Base-by-base conservation (phyloP, 2,329 filamentous ascomycete genomes). In the Daldinia sp. region DNA sequence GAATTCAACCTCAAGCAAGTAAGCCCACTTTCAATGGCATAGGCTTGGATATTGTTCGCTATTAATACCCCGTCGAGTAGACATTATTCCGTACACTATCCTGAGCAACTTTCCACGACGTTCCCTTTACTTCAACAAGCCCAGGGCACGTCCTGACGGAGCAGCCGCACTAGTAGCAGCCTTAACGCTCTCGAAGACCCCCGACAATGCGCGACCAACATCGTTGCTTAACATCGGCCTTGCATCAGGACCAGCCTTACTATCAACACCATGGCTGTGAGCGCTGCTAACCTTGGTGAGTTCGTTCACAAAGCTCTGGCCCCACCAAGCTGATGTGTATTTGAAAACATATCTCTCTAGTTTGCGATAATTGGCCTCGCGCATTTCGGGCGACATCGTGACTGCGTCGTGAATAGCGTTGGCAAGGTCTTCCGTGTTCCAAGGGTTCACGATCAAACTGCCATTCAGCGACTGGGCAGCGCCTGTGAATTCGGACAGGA, bases 321-420 rank as follows among this genome's bases (percentile, higher is more conserved):
- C 94, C 94, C 94, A 98, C 90, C 95, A 97, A 8, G 94, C 91
- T 76, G 92, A 96, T 1, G 95, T 99, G 80, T 97, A 98, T 81
- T 97, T 97, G 79, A 94, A 94, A 62, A 98, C 93, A 75, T 98
- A 98, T 79, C 92, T 92, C 75, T 95, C 91, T 61, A 99, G 83
- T 78, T 97, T 97, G 75, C 90, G 87, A 80, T 92, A 97, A 78
- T 97, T 97, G 59, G 89, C 82, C 63, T 90, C 88, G 54, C 93
- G 88, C 79, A 95, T 91, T 78, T 97, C 94, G 15, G 93, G 88
- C 54, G 90, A 90, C 93, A 98, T 97, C 56, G 94, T 97, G 41
- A 98, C 93, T n/a, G 94, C 93, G 69, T 97, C 93, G 77, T 97
- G 91, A 70, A 98, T 94, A 4, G 94, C 92, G 72, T 93, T 92